These are phyloP conservation scores for Quercus tomentella DNA, from an alignment of 331 rosid genomes.

Conservation along the genomic window DNA sequence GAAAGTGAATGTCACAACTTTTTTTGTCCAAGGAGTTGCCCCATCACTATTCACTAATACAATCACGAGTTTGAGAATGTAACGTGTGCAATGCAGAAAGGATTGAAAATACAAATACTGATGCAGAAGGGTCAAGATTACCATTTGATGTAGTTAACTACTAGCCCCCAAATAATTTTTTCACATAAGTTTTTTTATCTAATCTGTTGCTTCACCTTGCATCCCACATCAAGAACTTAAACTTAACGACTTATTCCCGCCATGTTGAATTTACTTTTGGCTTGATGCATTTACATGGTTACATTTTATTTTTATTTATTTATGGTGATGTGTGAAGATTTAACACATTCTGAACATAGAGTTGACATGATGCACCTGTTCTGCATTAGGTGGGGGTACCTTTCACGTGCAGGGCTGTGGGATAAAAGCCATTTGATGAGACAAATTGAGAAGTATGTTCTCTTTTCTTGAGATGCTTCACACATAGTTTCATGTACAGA, in stretches of 20 bases:
- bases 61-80: not conserved
- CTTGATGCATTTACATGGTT: not conserved
- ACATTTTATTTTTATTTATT: not conserved
- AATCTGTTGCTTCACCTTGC: not conserved
- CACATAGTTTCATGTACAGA: conserved; percentile 6
- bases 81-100: not conserved
- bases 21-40: no score
- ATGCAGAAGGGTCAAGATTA: not conserved
- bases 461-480: conserved; percentile 7
- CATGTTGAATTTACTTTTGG: not conserved
- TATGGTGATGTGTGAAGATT: not conserved
- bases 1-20: no score
- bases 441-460: conserved; percentile 90
- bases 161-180: not conserved
- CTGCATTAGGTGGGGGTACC: conserved; percentile 87
- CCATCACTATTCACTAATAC: not conserved
- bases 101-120: not conserved
- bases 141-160: not conserved
- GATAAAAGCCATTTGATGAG: conserved; percentile 99
- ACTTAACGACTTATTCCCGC: not conserved
- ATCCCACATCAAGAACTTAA: not conserved
- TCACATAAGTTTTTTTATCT: not conserved
- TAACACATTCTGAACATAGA: conserved; percentile 1
- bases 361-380: conserved; percentile 21
- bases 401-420: conserved; percentile 96